Conservation (phyloP, 2,329 filamentous ascomycete species). For the Hypoxylon sp. region DNA sequence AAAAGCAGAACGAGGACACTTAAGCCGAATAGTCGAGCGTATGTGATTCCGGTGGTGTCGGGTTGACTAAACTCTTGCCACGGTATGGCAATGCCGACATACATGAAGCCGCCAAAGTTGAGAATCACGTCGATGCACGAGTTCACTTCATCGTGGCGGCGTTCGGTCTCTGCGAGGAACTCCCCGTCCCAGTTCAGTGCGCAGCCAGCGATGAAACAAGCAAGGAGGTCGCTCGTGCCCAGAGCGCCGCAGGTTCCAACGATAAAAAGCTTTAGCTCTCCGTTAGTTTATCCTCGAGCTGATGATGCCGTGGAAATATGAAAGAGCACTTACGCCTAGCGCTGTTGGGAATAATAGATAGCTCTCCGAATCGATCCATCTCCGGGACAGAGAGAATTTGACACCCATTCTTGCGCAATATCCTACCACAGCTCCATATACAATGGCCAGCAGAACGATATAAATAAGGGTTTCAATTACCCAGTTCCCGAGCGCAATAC, state of each 20-base stretch:
- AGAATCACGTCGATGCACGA: constrained; percentile 68
- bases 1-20: constrained; percentile 66
- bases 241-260: constrained; percentile 69
- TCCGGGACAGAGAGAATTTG: constrained; percentile 58
- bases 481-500: constrained; percentile 68
- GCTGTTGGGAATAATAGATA: constrained; percentile 66
- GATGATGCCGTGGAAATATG: not conserved
- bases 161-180: constrained; percentile 67
- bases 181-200: constrained; percentile 72
- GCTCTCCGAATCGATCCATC: constrained; percentile 68
- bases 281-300: constrained; percentile 6
- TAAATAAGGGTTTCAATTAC: constrained; percentile 71
- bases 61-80: constrained; percentile 68
- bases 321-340: constrained; percentile 56
- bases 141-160: constrained; percentile 72
- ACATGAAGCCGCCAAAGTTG: constrained; percentile 72
- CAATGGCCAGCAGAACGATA: constrained; percentile 65
- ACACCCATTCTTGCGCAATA: constrained; percentile 61
- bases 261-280: constrained; percentile 62
- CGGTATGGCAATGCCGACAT: constrained; percentile 67
- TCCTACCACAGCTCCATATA: constrained; percentile 66
- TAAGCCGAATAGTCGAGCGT: constrained; percentile 62
- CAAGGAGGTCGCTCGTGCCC: constrained; percentile 70
- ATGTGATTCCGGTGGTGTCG: constrained; percentile 64
- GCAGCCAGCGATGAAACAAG: constrained; percentile 71